A percentile compares a stretch with the other conserved stretches of the same genome.
phyloP scores from a whole-genome alignment of 371 early-diverging fungal species.

The Zopfochytrium polystomum region DNA sequence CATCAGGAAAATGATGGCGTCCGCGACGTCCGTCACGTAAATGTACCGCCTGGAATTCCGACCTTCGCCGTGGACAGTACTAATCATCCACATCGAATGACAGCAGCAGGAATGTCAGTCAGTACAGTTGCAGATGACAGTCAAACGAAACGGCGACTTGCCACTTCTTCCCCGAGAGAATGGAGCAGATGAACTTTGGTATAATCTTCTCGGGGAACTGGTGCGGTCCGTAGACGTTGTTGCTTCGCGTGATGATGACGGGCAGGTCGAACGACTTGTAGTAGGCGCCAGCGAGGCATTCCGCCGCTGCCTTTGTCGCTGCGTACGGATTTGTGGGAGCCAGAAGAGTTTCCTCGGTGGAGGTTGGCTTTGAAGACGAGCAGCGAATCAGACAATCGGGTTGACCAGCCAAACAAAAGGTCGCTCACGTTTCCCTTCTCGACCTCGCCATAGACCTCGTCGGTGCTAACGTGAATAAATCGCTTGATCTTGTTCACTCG shows the following conservation, averaged over 20 bases:
- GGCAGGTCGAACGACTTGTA: slow-evolving; percentile 78
- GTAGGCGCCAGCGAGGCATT: slow-evolving; percentile 77
- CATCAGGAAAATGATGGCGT: slow-evolving; percentile 71
- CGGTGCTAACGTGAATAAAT: slow-evolving; percentile 82
- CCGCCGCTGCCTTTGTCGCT: slow-evolving; percentile 88
- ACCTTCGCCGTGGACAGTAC: slow-evolving; percentile 80
- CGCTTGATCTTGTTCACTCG: slow-evolving; percentile 51
- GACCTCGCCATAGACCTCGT: slow-evolving; percentile 85
- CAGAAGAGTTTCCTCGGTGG: slow-evolving; percentile 65
- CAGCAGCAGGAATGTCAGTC: not conserved
- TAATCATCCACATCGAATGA: slow-evolving; percentile 13
- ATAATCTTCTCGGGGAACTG: slow-evolving; percentile 89
- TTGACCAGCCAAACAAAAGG: not conserved
- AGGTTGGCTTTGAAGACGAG: slow-evolving; percentile 53
- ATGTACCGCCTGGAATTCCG: slow-evolving; percentile 74
- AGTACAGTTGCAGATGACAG: not conserved
- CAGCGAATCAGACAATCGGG: not conserved
- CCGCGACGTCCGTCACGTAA: slow-evolving; percentile 72
- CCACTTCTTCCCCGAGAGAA: slow-evolving; percentile 63
- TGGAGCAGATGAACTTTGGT: slow-evolving; percentile 77
- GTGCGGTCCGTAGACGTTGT: slow-evolving; percentile 83
- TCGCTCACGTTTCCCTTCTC: slow-evolving; percentile 29
- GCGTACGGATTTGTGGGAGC: slow-evolving; percentile 85
- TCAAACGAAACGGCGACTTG: slow-evolving; percentile 20
- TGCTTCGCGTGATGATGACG: slow-evolving; percentile 77